A percentile compares a stretch with the other conserved stretches of the same genome.
Evolutionary conservation across 805 yeast genomes (phyloP).

Genomic region (Komagataella populi): DNA sequence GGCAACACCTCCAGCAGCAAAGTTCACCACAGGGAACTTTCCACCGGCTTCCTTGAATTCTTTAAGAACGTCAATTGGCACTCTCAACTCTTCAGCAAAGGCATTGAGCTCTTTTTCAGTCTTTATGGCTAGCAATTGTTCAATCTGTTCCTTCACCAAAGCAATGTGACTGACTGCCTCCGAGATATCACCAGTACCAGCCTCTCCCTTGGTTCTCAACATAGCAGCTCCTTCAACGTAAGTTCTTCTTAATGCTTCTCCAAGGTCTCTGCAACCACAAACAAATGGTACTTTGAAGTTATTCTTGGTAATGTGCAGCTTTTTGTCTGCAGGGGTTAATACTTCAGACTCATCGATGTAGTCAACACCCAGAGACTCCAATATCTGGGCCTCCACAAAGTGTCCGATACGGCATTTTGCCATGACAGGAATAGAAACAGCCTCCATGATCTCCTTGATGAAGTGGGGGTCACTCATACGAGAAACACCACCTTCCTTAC

Average conservation of each 20-base stretch:
- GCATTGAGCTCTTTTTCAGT: conserved; percentile 30
- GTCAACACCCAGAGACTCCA: conserved; percentile 60
- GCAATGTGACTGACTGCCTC: conserved; percentile 72
- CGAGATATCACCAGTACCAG: conserved; percentile 79
- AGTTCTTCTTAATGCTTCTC: conserved; percentile 70
- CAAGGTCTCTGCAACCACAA: conserved; percentile 72
- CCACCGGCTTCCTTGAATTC: conserved; percentile 36
- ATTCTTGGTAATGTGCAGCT: conserved; percentile 45
- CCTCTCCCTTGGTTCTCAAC: conserved; percentile 82
- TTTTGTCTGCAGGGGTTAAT: conserved; percentile 68
- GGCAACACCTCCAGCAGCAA: conserved; percentile 84
- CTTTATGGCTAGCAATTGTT: conserved; percentile 24
- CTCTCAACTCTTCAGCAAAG: conserved; percentile 45
- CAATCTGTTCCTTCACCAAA: conserved; percentile 42
- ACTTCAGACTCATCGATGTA: conserved; percentile 81
- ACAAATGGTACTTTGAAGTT: conserved; percentile 64
- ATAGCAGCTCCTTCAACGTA: conserved; percentile 69
- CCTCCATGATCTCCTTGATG: conserved; percentile 61
- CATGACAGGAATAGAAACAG: conserved; percentile 68
- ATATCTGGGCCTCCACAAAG: conserved; percentile 66
- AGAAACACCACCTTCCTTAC: conserved; percentile 70
- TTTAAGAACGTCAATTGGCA: conserved; percentile 39
- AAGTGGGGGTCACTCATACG: conserved; percentile 79
- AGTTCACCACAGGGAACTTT: conserved; percentile 68
- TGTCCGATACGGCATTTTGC: conserved; percentile 82